Conservation (phyloP, 1,139 yeast genomes). For the Kurtzmaniella quercitrusa region DNA sequence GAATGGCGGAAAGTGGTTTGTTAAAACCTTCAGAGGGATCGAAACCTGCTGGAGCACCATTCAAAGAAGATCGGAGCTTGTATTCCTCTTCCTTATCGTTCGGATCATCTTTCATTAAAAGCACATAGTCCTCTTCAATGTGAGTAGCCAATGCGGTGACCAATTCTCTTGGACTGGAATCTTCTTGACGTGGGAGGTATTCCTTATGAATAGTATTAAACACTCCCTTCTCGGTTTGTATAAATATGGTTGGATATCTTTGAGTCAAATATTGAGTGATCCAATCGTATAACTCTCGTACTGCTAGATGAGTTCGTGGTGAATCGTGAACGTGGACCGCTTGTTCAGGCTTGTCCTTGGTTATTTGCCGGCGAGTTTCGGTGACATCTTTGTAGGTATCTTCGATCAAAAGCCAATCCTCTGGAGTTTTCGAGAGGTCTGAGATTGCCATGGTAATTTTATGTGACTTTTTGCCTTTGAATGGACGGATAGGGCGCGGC, state of each 20-base stretch:
- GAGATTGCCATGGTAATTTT: slow-evolving; percentile 37
- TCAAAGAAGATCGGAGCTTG: slow-evolving; percentile 29
- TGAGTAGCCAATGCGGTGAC: slow-evolving; percentile 23
- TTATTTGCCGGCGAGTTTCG: slow-evolving; percentile 17
- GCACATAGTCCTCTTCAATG: slow-evolving; percentile 39
- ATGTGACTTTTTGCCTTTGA: slow-evolving; percentile 31
- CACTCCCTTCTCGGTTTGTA: slow-evolving; percentile 13
- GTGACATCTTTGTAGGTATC: slow-evolving; percentile 27
- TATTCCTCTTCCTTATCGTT: slow-evolving; percentile 31
- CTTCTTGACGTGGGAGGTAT: slow-evolving; percentile 19
- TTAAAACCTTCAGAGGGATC: slow-evolving; percentile 33
- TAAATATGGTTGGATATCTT: slow-evolving; percentile 35
- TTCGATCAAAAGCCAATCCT: slow-evolving; percentile 38
- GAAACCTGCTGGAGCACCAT: slow-evolving; percentile 43
- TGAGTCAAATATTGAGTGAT: slow-evolving; percentile 22
- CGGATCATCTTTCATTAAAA: slow-evolving; percentile 35
- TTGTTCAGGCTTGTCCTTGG: slow-evolving; percentile 17
- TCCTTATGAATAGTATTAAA: slow-evolving; percentile 28
- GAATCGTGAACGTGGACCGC: slow-evolving; percentile 17
- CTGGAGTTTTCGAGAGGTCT: slow-evolving; percentile 26
- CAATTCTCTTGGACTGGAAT: slow-evolving; percentile 17
- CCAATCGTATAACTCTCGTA: slow-evolving; percentile 30
- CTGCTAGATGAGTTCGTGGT: slow-evolving; percentile 21
- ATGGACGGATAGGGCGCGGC: slow-evolving; percentile 56
- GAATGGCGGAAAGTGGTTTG: slow-evolving; percentile 36